Percentiles rank a stretch among this genome's conserved stretches.
Evolutionary conservation across 768 basidiomycete species (phyloP).

Genomic region (Auriscalpium orientale): DNA sequence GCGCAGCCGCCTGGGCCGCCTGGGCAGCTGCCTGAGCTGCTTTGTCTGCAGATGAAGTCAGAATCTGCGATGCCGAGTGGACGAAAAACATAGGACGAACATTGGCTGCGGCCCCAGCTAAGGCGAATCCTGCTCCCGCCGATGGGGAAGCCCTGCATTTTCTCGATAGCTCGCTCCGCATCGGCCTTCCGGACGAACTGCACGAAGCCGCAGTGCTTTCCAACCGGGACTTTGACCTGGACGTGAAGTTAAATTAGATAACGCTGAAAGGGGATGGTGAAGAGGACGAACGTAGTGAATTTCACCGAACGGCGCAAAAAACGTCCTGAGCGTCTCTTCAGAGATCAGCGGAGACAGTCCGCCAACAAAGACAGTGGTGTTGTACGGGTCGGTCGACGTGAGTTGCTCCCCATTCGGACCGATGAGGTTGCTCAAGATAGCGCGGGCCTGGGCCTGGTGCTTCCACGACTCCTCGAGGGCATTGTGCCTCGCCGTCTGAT

Average conservation of each 20-base stretch:
- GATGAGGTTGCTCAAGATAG: conserved; percentile 75
- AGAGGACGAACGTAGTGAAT: conserved; percentile 72
- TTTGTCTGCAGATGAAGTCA: conserved; percentile 49
- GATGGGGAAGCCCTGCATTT: conserved; percentile 95
- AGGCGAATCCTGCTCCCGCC: conserved; percentile 86
- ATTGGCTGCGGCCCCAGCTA: conserved; percentile 93
- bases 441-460: conserved; percentile 76
- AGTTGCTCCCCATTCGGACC: conserved; percentile 83
- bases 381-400: conserved; percentile 89
- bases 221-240: conserved; percentile 93
- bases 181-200: conserved; percentile 90
- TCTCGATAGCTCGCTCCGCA: conserved; percentile 88
- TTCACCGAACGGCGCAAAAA: conserved; percentile 88
- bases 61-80: neutral
- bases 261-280: conserved; percentile 6
- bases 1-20: conserved; percentile 57
- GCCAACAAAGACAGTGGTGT: conserved; percentile 93
- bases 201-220: conserved; percentile 93
- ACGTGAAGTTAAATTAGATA: conserved; percentile 4
- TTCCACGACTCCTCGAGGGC: conserved; percentile 76
- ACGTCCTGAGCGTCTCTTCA: conserved; percentile 85
- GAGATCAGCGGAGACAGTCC: conserved; percentile 82
- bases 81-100: conserved; percentile 34
- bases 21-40: conserved; percentile 87
- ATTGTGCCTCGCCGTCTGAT: conserved; percentile 41